Conservation (phyloP, 352 stramenopile species). For the Globisporangium spiculum region DNA sequence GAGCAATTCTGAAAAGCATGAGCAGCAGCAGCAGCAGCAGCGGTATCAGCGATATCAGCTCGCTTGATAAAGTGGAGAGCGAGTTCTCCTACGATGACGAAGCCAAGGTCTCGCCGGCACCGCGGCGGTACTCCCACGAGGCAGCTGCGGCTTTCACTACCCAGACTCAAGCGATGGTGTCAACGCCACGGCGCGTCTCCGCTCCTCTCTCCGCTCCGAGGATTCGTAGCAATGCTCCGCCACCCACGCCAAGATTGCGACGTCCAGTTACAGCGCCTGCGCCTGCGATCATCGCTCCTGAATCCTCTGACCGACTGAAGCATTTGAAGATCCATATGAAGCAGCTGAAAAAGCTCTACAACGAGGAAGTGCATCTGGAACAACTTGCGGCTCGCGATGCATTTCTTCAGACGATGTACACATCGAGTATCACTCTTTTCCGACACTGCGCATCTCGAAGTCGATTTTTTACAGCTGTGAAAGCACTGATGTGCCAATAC, state of each 20-base stretch:
- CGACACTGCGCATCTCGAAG: conserved; percentile 33
- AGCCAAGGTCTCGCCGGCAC: conserved; percentile 6
- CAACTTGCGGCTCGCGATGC: conserved; percentile 31
- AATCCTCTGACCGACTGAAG: conserved; percentile 26
- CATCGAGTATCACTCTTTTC: conserved; percentile 43
- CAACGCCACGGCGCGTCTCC: not conserved
- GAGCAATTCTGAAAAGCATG: not conserved
- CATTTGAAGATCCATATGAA: conserved; percentile 51
- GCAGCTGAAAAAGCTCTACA: conserved; percentile 46
- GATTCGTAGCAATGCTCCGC: not conserved
- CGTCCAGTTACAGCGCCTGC: conserved; percentile 6
- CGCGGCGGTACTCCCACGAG: not conserved
- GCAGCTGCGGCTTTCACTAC: not conserved
- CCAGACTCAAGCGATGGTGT: not conserved
- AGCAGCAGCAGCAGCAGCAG: conserved; percentile 3
- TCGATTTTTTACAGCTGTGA: conserved; percentile 39
- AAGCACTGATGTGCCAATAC: conserved; percentile 40
- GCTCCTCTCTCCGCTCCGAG: not conserved
- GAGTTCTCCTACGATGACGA: conserved; percentile 9
- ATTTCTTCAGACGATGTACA: conserved; percentile 42
- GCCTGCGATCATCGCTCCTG: not conserved
- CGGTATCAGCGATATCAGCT: conserved; percentile 8
- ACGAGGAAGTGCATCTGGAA: conserved; percentile 44
- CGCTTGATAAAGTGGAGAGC: conserved; percentile 14
- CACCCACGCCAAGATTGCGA: not conserved